Conservation (phyloP, 176 grass and related monocot genomes). For the Calamus simplicifolius region DNA sequence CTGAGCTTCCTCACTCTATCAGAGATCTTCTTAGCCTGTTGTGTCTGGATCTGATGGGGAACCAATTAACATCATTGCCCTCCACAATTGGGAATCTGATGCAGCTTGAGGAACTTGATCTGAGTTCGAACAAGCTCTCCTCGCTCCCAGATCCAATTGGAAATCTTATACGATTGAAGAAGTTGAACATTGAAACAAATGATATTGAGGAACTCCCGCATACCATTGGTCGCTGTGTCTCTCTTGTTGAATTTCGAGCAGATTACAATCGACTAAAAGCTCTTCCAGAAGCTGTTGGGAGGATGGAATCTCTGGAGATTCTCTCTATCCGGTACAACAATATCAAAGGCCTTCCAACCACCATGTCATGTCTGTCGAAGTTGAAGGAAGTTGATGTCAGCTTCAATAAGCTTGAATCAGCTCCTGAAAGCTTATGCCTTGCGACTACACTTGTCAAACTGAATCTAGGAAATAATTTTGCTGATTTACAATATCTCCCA, state of each 20-base stretch:
- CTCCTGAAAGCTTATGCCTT: slow-evolving; percentile 89
- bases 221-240: slow-evolving; percentile 77
- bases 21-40: slow-evolving; percentile 67
- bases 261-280: slow-evolving; percentile 84
- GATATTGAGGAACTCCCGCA: slow-evolving; percentile 86
- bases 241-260: slow-evolving; percentile 60
- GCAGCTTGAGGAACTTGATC: slow-evolving; percentile 83
- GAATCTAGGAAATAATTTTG: slow-evolving; percentile 85
- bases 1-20: slow-evolving; percentile 59
- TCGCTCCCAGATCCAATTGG: slow-evolving; percentile 77
- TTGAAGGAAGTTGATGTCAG: slow-evolving; percentile 89
- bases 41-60: slow-evolving; percentile 64
- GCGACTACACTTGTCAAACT: slow-evolving; percentile 84
- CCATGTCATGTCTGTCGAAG: slow-evolving; percentile 84
- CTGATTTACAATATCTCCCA: slow-evolving; percentile 69
- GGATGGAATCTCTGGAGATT: slow-evolving; percentile 73
- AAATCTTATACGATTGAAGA: slow-evolving; percentile 61
- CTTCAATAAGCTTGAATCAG: slow-evolving; percentile 88
- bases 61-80: slow-evolving; percentile 66
- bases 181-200: slow-evolving; percentile 71
- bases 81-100: slow-evolving; percentile 52
- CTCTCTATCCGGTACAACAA: slow-evolving; percentile 90
- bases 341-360: slow-evolving; percentile 85
- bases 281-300: slow-evolving; percentile 92
- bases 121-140: slow-evolving; percentile 55